Conservation (phyloP, 108 stramenopile genomes). For the Skeletonema potamos region DNA sequence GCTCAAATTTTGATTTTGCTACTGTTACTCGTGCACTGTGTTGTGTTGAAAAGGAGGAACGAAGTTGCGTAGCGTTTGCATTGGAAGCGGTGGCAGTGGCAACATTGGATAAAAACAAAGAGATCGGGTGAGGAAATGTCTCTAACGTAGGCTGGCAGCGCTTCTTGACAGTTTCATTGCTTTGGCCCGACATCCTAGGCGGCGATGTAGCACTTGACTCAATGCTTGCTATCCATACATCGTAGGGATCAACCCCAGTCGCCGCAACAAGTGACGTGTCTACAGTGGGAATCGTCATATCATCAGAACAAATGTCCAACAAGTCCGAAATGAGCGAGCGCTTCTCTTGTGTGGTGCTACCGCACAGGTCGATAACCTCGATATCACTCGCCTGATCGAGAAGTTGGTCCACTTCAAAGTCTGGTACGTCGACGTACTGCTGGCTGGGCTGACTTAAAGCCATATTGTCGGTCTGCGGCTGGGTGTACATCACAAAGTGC, state of each 20-base stretch:
- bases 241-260: constrained; percentile 24
- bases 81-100: too few species aligned
- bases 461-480: neutral
- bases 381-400: neutral
- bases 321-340: constrained; percentile 13
- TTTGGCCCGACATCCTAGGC: neutral
- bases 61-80: neutral
- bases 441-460: neutral
- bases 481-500: neutral
- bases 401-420: neutral
- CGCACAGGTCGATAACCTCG: neutral
- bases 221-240: constrained; percentile 33
- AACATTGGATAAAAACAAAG: constrained; percentile 27
- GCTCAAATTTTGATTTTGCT: neutral
- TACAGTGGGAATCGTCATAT: constrained; percentile 41
- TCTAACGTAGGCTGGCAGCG: neutral
- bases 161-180: neutral
- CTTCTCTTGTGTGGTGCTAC: neutral
- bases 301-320: constrained; percentile 42
- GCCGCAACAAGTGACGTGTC: constrained; percentile 4
- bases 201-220: constrained; percentile 24
- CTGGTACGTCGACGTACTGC: neutral
- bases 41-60: neutral
- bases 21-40: neutral
- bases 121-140: constrained; percentile 21